Evolutionary conservation across 2,329 filamentous ascomycete species (phyloP), one percentile per base, ranked within the genome.

Genomic region (Botrytis byssoidea): DNA sequence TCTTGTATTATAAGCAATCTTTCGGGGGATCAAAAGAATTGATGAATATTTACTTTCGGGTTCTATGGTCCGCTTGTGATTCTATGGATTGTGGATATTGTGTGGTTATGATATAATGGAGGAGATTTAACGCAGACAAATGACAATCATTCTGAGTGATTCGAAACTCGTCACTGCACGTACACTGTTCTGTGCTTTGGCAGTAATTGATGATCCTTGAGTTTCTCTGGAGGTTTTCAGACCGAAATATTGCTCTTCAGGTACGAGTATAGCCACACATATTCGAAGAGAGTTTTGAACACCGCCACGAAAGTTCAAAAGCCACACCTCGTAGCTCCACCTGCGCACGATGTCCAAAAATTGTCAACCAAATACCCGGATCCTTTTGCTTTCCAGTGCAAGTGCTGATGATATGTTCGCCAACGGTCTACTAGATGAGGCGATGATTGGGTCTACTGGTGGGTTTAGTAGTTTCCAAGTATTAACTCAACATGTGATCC

Each of bases 1-100:
- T 68, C 63, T 72, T 72, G 71, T 72, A 72, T 68, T 72, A 72
- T 72, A 68, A 72, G 44, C 68, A 60, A 46, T 61, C 63, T 68
- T 71, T 68, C 44, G 48, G 29, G 63, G 55, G 63, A 55, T 44
- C 51, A 72, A 68, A 59, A 72, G 63, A 72, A 72, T 68, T 59
- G 37, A 68, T 68, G 63, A 64, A 16, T 32, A 46, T 59, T 65
- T 68, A 46, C 51, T 65, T 72, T 67, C 16, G 22, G 44, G 48
- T 37, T 67, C 37, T 37, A 42, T 29, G 12, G 35, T 51, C 48
- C 42, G 48, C 48, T 44, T 68, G 66, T 57, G 66, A 57, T 57
- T 55, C 37, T 42, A 25, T n/a, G 40, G 37, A 25, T 68, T 29
- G 66, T 68, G 35, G 65, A n/a, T 37, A 67, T 67, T 46, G 32